phyloP scores from a whole-genome alignment of 345 rosid species.

The Euphorbia pulcherrima region DNA sequence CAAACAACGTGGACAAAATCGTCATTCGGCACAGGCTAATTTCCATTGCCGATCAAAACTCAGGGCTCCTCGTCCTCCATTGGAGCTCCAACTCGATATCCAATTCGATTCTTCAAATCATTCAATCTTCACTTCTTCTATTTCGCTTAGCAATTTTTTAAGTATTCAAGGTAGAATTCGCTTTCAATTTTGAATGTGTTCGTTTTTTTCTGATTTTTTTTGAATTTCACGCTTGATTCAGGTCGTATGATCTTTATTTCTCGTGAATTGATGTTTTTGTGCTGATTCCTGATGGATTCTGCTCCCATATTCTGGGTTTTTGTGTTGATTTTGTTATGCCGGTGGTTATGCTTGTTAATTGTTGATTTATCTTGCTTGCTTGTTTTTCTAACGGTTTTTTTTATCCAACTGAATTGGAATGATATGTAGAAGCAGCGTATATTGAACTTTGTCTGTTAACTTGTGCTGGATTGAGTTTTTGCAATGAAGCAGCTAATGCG shows the following conservation, averaged over 20 bases:
- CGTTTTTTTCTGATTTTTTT: neutral
- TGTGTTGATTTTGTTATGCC: constrained; percentile 25
- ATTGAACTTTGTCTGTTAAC: constrained; percentile 20
- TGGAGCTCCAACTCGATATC: constrained; percentile 31
- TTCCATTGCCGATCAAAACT: constrained; percentile 86
- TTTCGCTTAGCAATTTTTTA: constrained; percentile 17
- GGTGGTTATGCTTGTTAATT: constrained; percentile 22
- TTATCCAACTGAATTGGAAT: constrained; percentile 34
- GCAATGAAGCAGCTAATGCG: constrained; percentile 23
- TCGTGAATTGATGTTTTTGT: neutral
- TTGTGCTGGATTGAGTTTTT: constrained; percentile 18
- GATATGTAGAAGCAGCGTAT: constrained; percentile 26
- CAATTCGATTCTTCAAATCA: constrained; percentile 25
- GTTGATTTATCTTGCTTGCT: constrained; percentile 13
- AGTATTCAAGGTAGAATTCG: constrained; percentile 40
- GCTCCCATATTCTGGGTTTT: constrained; percentile 25
- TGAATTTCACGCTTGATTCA: constrained; percentile 31
- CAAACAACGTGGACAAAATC: constrained; percentile 33
- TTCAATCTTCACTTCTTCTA: constrained; percentile 10
- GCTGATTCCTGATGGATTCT: constrained; percentile 18
- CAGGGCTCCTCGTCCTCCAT: constrained; percentile 58
- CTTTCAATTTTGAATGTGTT: neutral
- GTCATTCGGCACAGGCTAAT: constrained; percentile 36
- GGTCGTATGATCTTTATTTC: constrained; percentile 32
- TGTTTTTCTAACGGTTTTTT: constrained; percentile 22